Base-by-base conservation (phyloP, 73 alveolate genomes). In the Paramecium bursaria region DNA sequence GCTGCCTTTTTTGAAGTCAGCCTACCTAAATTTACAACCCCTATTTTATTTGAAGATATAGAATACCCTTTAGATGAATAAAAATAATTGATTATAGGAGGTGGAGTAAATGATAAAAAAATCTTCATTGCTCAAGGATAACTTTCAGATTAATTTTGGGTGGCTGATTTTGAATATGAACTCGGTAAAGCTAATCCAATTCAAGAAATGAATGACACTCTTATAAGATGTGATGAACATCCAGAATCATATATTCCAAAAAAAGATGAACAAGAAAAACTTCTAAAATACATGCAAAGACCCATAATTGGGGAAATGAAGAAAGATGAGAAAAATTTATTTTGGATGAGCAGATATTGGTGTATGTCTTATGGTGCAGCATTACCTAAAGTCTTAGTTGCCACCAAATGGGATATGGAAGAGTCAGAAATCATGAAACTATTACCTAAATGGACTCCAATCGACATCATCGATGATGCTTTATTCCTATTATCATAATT, bases 321-420 rank as follows among this genome's bases (percentile, higher is more conserved):
- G 42, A 48, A 48, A 30, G 89, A 79, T 79, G 85, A 54, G 23
- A 52, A 54, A 19, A 23, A 53, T 11, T 46, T 79, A 79, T 79
- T 79, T 79, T 54, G 31, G n/a, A 52, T 52, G 48, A 48, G 21
- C 85, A 77, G 99, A 82, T 97, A 95, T 88, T 95, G 95, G 54
- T 80, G 94, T 49, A 90, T 94, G 57, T 87, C 93, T 67, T 91
- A 95, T 75, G 90, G 95, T 82, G 87, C 92, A 55, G 99, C 99
- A 4, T 86, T 97, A 27, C 93, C 97, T 11, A 93, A 95, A 75
- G 92, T 95, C 48, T 86, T 97, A 48, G 88, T 87, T 50, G 92
- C 98, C n/a, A 93, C 91, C 10, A 91, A 94, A 50, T 97, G 99
- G 99, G 88, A 95, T 25, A 96, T 93, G 85, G 98, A 94, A 90